Evolutionary conservation across 2,329 filamentous ascomycete species (phyloP).

Genomic region (Trichoderma sp.): DNA sequence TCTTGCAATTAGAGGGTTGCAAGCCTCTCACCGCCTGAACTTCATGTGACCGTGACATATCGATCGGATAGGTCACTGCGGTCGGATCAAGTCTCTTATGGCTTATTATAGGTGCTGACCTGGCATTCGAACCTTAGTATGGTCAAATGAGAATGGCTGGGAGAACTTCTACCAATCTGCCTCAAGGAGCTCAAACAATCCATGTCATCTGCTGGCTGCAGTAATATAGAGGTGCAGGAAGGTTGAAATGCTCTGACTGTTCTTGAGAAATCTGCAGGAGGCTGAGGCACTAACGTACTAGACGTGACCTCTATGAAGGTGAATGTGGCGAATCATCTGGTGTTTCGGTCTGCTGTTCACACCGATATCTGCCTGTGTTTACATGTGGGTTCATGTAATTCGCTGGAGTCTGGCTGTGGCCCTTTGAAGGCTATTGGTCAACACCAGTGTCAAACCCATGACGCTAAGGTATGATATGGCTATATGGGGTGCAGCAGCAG

Average conservation of each 20-base stretch:
- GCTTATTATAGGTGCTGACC: background rate
- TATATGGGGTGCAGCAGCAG: background rate
- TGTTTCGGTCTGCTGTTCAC: background rate
- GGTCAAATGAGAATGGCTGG: background rate
- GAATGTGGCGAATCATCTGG: background rate
- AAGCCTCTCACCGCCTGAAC: background rate
- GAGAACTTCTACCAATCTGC: background rate
- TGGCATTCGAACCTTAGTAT: background rate
- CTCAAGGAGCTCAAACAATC: background rate
- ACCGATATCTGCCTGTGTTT: background rate
- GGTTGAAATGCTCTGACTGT: background rate
- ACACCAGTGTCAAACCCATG: background rate
- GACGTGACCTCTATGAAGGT: background rate
- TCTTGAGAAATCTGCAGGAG: background rate
- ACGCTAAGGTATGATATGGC: background rate
- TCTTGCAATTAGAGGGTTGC: background rate
- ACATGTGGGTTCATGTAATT: background rate
- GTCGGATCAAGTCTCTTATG: background rate
- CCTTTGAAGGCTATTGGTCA: background rate
- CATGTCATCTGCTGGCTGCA: background rate
- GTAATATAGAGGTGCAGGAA: background rate
- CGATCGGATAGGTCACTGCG: background rate
- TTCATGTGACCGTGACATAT: background rate
- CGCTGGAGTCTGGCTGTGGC: background rate
- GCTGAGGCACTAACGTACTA: background rate